Evolutionary conservation across 148 eudicot species (phyloP), one percentile per base, ranked within the genome.

Genomic region (Fagopyrum homotropicum): DNA sequence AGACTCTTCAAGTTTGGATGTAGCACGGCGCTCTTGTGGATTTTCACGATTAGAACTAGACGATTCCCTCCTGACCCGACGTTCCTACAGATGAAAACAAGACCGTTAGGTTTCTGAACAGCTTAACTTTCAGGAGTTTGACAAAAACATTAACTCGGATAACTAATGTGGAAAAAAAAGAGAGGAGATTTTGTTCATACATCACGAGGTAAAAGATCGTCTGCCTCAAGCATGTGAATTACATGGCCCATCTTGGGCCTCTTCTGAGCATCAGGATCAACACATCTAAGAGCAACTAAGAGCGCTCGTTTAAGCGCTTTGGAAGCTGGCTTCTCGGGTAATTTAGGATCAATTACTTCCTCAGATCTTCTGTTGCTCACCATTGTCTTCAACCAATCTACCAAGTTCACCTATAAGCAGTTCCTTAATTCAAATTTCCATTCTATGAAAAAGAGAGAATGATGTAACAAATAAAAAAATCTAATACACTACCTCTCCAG

Each of bases 211-310:
- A 79, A 79, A 50, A 81, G 75, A 71, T 81, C 86, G 29, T 89
- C 83, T 12, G 88, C 83, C 82, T 88, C 90, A 4, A 85, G 90
- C 88, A 88, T 88, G 83, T 85, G 90, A 75, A 87, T 82, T 47
- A 87, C 86, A 47, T 87, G 86, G 12, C 90, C 90, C 90, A 87
- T 87, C 73, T 87, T 87, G 54, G 90, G 90, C 77, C 90, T 83
- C 59, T 87, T 87, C 59, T 78, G 83, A 19, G 88, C 88, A 75
- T 85, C 90, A 43, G 87, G 87, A 79, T 87, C 90, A n/a, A 87
- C 88, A 75, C 90, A 87, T 71, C 82, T 73, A 55, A 85, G 88
- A 69, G 86, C 85, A 29, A 88, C 87, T 73, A 88, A 74, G 51
- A 88, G 82, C 44, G 74, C 72, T 16, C 87, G 83, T 73, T 88